These are phyloP conservation scores for Paraurostyla sp. DNA, from an alignment of 73 alveolate genomes.

Conservation along the genomic window DNA sequence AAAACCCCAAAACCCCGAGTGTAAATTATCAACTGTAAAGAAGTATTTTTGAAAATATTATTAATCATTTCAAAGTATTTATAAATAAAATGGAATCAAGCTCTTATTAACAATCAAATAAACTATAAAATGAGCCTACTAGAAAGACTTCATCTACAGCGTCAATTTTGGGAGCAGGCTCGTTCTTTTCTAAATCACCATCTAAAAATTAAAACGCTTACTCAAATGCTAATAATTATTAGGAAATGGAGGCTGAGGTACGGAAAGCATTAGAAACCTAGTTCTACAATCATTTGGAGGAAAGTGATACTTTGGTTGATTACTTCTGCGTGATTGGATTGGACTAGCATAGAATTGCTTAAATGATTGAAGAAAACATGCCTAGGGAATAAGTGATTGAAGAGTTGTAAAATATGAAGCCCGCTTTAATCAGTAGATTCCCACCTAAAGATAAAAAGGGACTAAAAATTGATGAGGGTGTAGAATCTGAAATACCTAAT, in stretches of 20 bases:
- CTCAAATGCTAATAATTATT: no score
- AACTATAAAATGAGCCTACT: no score
- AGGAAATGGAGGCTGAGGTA: background rate
- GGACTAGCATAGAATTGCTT: conserved; percentile 8
- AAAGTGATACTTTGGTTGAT: conserved; percentile 46
- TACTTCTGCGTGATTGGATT: conserved; percentile 46
- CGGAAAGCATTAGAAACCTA: background rate
- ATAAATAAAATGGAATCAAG: no score
- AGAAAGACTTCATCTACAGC: no score
- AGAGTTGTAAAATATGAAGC: conserved; percentile 11
- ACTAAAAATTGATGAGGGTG: conserved; percentile 28
- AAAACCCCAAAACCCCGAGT: no score
- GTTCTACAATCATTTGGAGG: conserved; percentile 16
- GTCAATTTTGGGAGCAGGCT: no score
- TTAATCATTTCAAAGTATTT: no score
- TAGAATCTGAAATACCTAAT: conserved; percentile 19
- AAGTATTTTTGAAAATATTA: no score
- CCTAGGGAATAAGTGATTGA: background rate
- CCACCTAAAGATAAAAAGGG: conserved; percentile 49
- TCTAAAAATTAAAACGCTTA: no score
- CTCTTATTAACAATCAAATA: no score
- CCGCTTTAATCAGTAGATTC: background rate
- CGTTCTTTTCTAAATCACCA: no score
- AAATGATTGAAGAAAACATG: background rate
- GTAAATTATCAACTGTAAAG: no score